Evolutionary conservation across 805 yeast species (phyloP), one percentile per base, ranked within the genome.

Genomic region (Peterozyma toletana): DNA sequence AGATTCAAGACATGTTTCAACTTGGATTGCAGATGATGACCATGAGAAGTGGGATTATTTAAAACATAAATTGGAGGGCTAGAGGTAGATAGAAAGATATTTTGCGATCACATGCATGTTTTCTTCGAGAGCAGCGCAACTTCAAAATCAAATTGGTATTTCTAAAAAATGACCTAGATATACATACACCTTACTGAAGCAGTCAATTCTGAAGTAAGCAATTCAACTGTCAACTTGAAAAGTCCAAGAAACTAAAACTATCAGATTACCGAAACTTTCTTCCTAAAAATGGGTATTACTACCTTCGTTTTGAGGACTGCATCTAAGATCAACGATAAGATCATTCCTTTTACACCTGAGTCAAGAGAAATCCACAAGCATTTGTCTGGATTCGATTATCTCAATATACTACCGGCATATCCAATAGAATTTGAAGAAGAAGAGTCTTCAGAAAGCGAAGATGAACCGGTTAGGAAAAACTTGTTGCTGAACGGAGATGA

Each of bases 11-110:
- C 51, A 59, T 3, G 62, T 70, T 13, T 67, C 79, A 1, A 52
- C 57, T 6, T 77, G 83, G 83, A 50, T 70, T 0, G 69, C 74
- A 0, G 60, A 60, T 3, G 72, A 68, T 41, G 78, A 74, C 48
- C 35, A 35, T 5, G 59, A 53, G 21, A 51, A 47, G 37, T 17
- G 14, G 39, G 38, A 39, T 14, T 49, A 45, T 38, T 33, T 46
- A 27, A 38, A 29, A 30, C 41, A 31, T 10, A 38, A 45, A 21
- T 21, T 21, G 27, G 27, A 21, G 27, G 27, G 27, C 16, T 35
- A 35, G 27, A 21, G 4, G 4, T 21, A 21, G 27, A 21, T 21
- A 21, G 27, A n/a, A n/a, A 21, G 27, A 21, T 21, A 21, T 7
- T 7, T 21, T 21, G 27, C 7, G 27, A 21, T 21, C 27, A 21